Base-by-base conservation (phyloP, 2,329 filamentous ascomycete species). In the Ophiognomonia clavigignenti-juglandacearum region DNA sequence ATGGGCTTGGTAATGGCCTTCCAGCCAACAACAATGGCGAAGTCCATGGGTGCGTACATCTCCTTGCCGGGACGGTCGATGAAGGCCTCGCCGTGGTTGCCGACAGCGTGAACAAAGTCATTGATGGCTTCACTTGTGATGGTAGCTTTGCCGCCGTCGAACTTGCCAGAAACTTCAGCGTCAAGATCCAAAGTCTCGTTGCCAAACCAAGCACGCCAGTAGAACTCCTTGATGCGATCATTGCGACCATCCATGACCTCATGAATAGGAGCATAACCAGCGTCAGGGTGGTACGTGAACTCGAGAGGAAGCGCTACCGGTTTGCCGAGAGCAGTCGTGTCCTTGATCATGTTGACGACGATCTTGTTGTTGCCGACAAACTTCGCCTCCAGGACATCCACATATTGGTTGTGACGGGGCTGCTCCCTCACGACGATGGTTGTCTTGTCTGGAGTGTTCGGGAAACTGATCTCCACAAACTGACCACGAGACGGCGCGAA, bases 1-100 rank as follows among this genome's bases (percentile, higher is more conserved):
- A 98, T 98, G 13, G 93, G 93, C 78, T 97, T 97, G 10, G 91
- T 98, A 61, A 98, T 98, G 36, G 93, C 93, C 73, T 98, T 97
- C 91, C 91, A 96, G 53, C 91, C 91, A 42, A 95, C 86, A n/a
- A 96, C 91, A 56, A 96, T 96, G 56, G 91, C 91, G 61, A 96
- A 98, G 68, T 98, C 93, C 93, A 98, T 98, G 26, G 95, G 93
- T 7, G 93, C 93, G 58, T 86, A 92, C 54, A 96, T 88, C 53
- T 88, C 84, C 74, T 97, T 97, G 56, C 90, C 92, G 37, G 91
- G 92, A 39, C 92, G 82, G 61, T 97, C 92, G 44, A 98, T 92
- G 57, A 98, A 98, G 7, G 93, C 91, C 66, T 98, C 93, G 31
- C 92, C 92, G 13, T 88, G 96, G 71, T 98, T 98, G 55, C 95